phyloP scores from a whole-genome alignment of 352 stramenopile genomes.

The Globisporangium megalacanthum region DNA sequence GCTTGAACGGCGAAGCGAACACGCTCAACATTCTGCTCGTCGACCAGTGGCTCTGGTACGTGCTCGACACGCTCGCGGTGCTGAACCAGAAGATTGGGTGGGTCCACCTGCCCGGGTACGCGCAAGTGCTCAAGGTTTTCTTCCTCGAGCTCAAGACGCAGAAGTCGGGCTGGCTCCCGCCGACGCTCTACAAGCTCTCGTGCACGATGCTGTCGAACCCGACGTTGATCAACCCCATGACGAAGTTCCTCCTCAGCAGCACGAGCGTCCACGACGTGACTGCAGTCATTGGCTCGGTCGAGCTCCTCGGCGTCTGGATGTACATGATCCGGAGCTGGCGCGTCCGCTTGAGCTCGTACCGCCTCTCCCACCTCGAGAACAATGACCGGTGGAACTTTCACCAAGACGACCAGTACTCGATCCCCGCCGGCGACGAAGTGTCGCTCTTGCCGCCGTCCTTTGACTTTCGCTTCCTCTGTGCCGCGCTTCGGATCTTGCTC shows the following conservation, averaged over 20 bases:
- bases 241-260: conserved; percentile 82
- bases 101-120: conserved; percentile 80
- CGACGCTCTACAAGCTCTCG: conserved; percentile 85
- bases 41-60: conserved; percentile 88
- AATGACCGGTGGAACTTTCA: conserved; percentile 90
- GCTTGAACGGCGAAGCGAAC: conserved; percentile 76
- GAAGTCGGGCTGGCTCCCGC: conserved; percentile 81
- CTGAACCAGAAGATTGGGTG: conserved; percentile 88
- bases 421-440: conserved; percentile 81
- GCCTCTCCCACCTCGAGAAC: conserved; percentile 83
- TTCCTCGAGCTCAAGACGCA: conserved; percentile 87
- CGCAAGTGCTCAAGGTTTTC: conserved; percentile 86
- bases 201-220: conserved; percentile 88
- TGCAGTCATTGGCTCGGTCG: conserved; percentile 79
- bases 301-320: conserved; percentile 88
- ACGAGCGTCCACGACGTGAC: conserved; percentile 87
- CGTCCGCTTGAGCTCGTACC: conserved; percentile 80
- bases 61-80: conserved; percentile 84
- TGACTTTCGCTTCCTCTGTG: conserved; percentile 82
- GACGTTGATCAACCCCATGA: conserved; percentile 88
- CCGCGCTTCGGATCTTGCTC: conserved; percentile 74
- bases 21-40: conserved; percentile 85
- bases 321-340: conserved; percentile 91
- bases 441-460: conserved; percentile 82
- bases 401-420: conserved; percentile 87